Evolutionary conservation across 495 filamentous ascomycete species (phyloP), one percentile per base, ranked within the genome.

Genomic region (Rostrohypoxylon terebratum): DNA sequence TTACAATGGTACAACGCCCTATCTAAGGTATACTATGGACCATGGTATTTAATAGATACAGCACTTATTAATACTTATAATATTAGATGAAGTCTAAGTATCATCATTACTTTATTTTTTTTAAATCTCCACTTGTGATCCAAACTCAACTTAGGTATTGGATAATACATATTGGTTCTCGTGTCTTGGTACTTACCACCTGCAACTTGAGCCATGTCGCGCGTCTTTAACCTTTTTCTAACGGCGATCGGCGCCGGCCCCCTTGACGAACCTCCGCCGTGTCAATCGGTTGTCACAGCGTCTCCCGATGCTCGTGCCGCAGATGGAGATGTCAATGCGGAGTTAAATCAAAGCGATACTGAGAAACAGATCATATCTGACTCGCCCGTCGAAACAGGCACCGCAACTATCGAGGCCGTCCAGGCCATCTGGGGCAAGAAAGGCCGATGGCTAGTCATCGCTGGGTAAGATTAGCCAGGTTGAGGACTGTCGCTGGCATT

Each of bases 381-480:
- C 44, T 61, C 33, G 20, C 44, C 59, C 2, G 66, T 75, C 4
- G 71, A 73, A 25, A 25, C 69, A 1, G 81, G 80, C 23, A 75
- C 77, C 9, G 72, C 67, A 20, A 75, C 76, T 58, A 79, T 83
- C 55, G 77, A 83, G 54, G 81, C 82, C n/a, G 75, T 76, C 4
- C 82, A 85, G 69, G 79, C 78, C 0, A 77, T 85, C 20, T 82
- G 83, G 73, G 81, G 81, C 8, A 79, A 77, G 45, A 79, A 81
- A 73, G 83, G 81, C 3, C 77, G 78, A 63, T 83, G 78, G 73
- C 69, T 83, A 18, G 69, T 85, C 14, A 83, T 83, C 42, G 77
- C 72, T 53, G 82, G 82, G 83, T 85, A 75, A 59, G 78, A 63
- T 54, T 18, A 3, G 10, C 10, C 28, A 7, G 4, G 10, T 13